Evolutionary conservation across 176 grass and related monocot species (phyloP).

Genomic region (Calamus simplicifolius): DNA sequence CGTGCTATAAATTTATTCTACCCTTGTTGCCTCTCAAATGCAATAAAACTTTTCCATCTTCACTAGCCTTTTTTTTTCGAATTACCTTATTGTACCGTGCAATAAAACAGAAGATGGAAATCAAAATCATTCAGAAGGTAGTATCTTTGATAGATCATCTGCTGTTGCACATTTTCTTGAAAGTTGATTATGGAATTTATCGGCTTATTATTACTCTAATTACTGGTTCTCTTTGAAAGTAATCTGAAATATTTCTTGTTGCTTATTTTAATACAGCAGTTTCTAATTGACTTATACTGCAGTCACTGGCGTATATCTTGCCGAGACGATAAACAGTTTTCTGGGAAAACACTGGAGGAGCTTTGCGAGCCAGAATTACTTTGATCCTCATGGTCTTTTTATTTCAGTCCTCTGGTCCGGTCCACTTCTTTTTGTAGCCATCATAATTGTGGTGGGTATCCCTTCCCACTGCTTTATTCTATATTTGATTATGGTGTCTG

Average conservation of each 20-base stretch:
- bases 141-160: too few species aligned
- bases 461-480: background rate
- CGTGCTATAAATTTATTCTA: too few species aligned
- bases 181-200: too few species aligned
- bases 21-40: too few species aligned
- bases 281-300: slow-evolving; percentile 6
- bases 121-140: too few species aligned
- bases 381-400: slow-evolving; percentile 80
- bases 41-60: too few species aligned
- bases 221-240: background rate
- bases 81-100: too few species aligned
- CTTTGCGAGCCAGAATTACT: slow-evolving; percentile 91
- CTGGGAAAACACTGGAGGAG: slow-evolving; percentile 68
- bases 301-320: slow-evolving; percentile 86
- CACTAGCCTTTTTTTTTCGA: too few species aligned
- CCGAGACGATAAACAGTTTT: slow-evolving; percentile 66
- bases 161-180: too few species aligned
- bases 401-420: slow-evolving; percentile 90
- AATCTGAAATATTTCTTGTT: background rate
- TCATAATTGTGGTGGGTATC: slow-evolving; percentile 66
- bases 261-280: background rate
- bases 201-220: background rate
- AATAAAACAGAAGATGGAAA: too few species aligned
- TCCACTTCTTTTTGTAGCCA: slow-evolving; percentile 56
- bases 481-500: background rate